These are phyloP conservation scores for Alternaria brassicae DNA, from an alignment of 2,329 filamentous ascomycete species.

Conservation along the genomic window DNA sequence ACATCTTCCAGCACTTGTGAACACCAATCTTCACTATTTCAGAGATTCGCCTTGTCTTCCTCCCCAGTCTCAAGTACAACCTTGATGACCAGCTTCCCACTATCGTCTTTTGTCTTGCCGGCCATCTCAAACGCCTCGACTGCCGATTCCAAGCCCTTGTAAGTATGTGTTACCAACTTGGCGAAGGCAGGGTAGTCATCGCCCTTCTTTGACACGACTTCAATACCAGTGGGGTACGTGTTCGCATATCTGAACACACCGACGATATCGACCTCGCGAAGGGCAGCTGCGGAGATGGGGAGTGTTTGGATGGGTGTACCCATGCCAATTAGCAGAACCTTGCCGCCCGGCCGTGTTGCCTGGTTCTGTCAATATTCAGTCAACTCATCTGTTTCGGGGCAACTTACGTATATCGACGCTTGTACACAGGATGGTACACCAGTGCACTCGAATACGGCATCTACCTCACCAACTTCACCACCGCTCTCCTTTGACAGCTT, in stretches of 20 bases:
- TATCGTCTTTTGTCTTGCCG: conserved; percentile 69
- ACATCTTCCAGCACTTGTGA: background rate
- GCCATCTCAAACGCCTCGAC: conserved; percentile 74
- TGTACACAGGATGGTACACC: conserved; percentile 78
- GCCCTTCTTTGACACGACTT: conserved; percentile 58
- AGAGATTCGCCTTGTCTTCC: conserved; percentile 32
- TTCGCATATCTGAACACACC: conserved; percentile 81
- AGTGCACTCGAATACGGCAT: conserved; percentile 78
- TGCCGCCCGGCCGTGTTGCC: conserved; percentile 71
- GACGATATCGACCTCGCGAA: conserved; percentile 79
- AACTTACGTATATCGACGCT: conserved; percentile 70
- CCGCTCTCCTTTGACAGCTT: conserved; percentile 46
- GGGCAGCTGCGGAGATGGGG: conserved; percentile 73
- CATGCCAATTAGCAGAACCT: conserved; percentile 80
- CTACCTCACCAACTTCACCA: conserved; percentile 61
- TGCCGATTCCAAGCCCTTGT: conserved; percentile 68
- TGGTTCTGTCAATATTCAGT: conserved; percentile 22
- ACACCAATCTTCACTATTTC: background rate
- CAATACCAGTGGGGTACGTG: conserved; percentile 75
- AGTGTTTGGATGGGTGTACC: conserved; percentile 78
- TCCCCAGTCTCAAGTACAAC: conserved; percentile 64
- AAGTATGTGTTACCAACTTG: conserved; percentile 76
- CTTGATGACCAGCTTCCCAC: conserved; percentile 74
- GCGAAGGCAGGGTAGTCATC: conserved; percentile 67
- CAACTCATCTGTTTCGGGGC: background rate